phyloP scores from a whole-genome alignment of 2,329 filamentous ascomycete genomes.

The Fusarium anguioides region DNA sequence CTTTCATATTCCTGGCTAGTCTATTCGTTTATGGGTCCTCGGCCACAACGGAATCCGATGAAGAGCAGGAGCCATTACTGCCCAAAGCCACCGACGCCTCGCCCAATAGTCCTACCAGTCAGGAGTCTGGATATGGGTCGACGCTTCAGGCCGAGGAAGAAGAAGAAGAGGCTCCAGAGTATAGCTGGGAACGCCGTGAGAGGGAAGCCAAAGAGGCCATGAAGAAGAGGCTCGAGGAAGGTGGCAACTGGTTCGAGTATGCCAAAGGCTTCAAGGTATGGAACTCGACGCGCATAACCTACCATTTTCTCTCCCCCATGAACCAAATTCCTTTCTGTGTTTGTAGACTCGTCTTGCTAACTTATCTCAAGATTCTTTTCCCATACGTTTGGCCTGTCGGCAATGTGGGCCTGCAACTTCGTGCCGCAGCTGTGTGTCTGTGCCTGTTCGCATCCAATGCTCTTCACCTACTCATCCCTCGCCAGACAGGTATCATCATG shows the following conservation, averaged over 20 bases:
- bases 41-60: slow-evolving; percentile 54
- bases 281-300: neutral
- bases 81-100: slow-evolving; percentile 45
- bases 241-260: slow-evolving; percentile 82
- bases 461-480: slow-evolving; percentile 81
- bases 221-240: slow-evolving; percentile 76
- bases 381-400: slow-evolving; percentile 83
- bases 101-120: slow-evolving; percentile 40
- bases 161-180: slow-evolving; percentile 59
- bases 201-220: slow-evolving; percentile 67
- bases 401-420: slow-evolving; percentile 73
- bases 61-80: slow-evolving; percentile 69
- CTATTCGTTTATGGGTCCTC: slow-evolving; percentile 26
- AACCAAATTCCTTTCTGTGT: neutral
- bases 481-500: slow-evolving; percentile 82
- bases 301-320: neutral
- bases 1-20: slow-evolving; percentile 31
- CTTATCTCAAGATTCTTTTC: slow-evolving; percentile 70
- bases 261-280: slow-evolving; percentile 74
- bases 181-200: slow-evolving; percentile 64
- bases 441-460: slow-evolving; percentile 77
- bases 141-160: slow-evolving; percentile 53
- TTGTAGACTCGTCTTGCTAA: neutral
- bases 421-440: slow-evolving; percentile 72
- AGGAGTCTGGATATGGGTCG: slow-evolving; percentile 55